Evolutionary conservation across 225 moss, liverwort and hornwort species (phyloP).

Genomic region (Anthoceros angustus): DNA sequence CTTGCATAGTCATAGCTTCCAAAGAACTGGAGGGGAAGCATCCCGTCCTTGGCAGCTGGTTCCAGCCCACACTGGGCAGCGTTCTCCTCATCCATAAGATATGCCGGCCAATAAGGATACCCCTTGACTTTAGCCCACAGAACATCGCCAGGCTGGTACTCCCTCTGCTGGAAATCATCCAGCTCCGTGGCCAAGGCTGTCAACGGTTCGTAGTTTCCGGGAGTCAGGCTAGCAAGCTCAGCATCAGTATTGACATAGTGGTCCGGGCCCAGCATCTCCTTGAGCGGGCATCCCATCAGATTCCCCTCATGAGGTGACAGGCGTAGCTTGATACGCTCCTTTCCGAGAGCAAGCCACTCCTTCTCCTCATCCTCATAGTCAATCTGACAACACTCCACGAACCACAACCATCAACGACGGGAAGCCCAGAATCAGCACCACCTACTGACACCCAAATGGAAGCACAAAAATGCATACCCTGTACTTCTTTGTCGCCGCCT

Average conservation of each 20-base stretch:
- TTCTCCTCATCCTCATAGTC: constrained; percentile 92
- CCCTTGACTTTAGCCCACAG: constrained; percentile 99
- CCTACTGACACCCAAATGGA: background rate
- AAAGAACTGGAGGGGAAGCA: constrained; percentile 85
- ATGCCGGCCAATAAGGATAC: constrained; percentile 96
- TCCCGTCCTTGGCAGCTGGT: constrained; percentile 50
- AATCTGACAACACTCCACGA: constrained; percentile 16
- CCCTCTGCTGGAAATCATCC: background rate
- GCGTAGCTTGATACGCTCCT: constrained; percentile 83
- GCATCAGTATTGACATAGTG: background rate
- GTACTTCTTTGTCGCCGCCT: constrained; percentile 58
- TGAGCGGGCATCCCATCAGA: constrained; percentile 5
- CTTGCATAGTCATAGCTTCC: constrained; percentile 92
- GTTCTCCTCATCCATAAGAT: constrained; percentile 92
- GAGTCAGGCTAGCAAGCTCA: background rate
- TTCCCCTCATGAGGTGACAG: constrained; percentile 83
- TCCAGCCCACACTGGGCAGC: constrained; percentile 65
- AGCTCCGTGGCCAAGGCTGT: background rate
- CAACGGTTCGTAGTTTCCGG: background rate
- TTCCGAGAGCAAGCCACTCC: constrained; percentile 61
- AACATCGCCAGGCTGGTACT: constrained; percentile 37
- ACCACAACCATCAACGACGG: background rate
- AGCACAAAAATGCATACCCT: constrained; percentile 17
- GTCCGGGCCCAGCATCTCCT: background rate
- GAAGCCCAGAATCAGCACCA: background rate